Conservation (phyloP, 2,329 filamentous ascomycete genomes). For the Xylariaceae sp. region DNA sequence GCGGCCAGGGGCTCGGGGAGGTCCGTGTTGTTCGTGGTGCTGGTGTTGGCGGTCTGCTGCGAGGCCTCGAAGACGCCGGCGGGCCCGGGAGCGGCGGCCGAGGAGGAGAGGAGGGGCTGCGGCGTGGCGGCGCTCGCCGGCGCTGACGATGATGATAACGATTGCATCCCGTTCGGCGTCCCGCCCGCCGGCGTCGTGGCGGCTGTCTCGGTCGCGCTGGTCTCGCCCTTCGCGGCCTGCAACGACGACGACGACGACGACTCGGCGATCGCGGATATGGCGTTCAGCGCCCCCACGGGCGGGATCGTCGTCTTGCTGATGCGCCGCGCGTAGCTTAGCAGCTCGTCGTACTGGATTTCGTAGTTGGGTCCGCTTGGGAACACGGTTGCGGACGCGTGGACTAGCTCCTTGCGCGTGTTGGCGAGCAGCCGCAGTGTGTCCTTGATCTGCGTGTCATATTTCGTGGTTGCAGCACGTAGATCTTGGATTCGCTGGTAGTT, state of each 20-base stretch:
- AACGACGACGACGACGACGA: background rate
- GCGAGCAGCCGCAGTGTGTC: conserved; percentile 73
- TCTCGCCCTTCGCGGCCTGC: conserved; percentile 22
- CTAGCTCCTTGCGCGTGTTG: conserved; percentile 74
- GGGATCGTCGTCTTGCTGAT: conserved; percentile 83
- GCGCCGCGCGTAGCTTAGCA: conserved; percentile 77
- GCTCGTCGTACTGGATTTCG: conserved; percentile 71
- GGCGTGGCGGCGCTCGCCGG: conserved; percentile 6
- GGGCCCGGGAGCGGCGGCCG: background rate
- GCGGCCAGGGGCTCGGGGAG: conserved; percentile 57
- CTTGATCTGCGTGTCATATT: conserved; percentile 75
- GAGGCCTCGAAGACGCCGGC: conserved; percentile 22
- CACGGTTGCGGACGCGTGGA: conserved; percentile 63
- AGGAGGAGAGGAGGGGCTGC: background rate
- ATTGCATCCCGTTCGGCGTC: conserved; percentile 38
- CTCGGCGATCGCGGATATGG: conserved; percentile 42
- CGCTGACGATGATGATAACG: no score
- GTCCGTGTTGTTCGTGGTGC: conserved; percentile 41
- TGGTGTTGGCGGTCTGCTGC: conserved; percentile 33
- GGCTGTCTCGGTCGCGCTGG: conserved; percentile 34
- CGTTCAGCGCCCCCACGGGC: conserved; percentile 58
- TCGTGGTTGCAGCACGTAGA: conserved; percentile 68
- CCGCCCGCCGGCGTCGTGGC: conserved; percentile 35
- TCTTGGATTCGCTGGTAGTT: conserved; percentile 72
- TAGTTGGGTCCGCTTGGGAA: conserved; percentile 59